A percentile compares a stretch with the other conserved stretches of the same genome.
Conservation (phyloP, 257 asterid genomes). For the Rehmannia glutinosa region DNA sequence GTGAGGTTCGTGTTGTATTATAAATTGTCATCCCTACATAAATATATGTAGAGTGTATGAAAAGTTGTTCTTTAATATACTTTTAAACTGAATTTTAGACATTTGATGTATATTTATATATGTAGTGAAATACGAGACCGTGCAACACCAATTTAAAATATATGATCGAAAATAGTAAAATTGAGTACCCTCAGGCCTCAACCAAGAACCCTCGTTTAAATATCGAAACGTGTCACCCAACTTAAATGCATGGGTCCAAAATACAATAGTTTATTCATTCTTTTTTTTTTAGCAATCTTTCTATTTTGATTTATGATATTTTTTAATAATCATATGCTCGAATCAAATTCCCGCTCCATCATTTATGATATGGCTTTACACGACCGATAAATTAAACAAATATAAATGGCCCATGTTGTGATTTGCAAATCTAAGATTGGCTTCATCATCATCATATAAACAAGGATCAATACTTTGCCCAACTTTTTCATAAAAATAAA, state of each 20-base stretch:
- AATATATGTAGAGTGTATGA: no score
- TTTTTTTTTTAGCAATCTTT: neutral
- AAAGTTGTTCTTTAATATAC: no score
- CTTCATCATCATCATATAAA: constrained; percentile 13
- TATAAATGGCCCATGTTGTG: constrained; percentile 33
- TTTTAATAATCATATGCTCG: neutral
- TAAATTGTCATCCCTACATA: no score
- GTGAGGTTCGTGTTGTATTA: no score
- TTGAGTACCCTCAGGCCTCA: no score
- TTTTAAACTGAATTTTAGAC: no score
- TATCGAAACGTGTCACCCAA: constrained; percentile 16
- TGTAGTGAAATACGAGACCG: no score
- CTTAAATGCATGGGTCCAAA: constrained; percentile 12
- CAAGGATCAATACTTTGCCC: constrained; percentile 19
- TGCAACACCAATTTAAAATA: no score
- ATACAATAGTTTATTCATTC: neutral
- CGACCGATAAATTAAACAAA: constrained; percentile 24
- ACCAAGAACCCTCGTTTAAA: neutral
- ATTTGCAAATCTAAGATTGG: constrained; percentile 41
- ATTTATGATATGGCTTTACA: constrained; percentile 21
- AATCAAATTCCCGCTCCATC: neutral
- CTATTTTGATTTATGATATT: neutral
- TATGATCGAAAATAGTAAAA: no score
- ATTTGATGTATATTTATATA: no score
- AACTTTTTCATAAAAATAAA: neutral